Conservation (phyloP, 495 filamentous ascomycete species). For the Hyaloscypha variabilis region DNA sequence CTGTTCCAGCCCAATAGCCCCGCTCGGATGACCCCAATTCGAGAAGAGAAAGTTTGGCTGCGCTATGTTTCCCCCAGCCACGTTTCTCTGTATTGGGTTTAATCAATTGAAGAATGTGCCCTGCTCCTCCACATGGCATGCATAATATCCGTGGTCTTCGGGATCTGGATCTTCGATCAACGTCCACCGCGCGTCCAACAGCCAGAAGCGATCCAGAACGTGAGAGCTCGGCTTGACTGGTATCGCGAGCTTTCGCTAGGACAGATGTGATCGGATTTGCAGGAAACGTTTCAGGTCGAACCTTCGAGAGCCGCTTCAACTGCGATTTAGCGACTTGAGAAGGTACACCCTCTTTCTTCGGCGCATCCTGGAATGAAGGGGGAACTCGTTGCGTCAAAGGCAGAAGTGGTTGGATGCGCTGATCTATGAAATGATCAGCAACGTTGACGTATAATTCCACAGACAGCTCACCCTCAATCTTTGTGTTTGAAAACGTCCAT, state of each 20-base stretch:
- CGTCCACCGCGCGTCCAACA: constrained; percentile 11
- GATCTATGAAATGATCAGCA: constrained; percentile 13
- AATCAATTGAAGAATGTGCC: constrained; percentile 53
- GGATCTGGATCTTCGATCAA: constrained; percentile 7
- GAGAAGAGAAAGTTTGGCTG: constrained; percentile 41
- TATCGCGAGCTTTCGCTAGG: neutral
- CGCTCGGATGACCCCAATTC: constrained; percentile 42
- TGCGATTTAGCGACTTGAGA: constrained; percentile 11
- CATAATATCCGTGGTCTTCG: constrained; percentile 42
- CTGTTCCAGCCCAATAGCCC: constrained; percentile 57
- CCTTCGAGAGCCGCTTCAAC: constrained; percentile 26
- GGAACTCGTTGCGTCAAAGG: constrained; percentile 26
- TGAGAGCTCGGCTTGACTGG: neutral
- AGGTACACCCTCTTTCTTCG: neutral
- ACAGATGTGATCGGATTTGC: constrained; percentile 12
- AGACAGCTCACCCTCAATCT: constrained; percentile 12
- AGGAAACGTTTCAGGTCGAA: constrained; percentile 23
- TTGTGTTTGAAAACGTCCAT: constrained; percentile 55
- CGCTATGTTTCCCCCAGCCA: constrained; percentile 47
- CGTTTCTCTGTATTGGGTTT: constrained; percentile 43
- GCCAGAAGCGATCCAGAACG: constrained; percentile 20
- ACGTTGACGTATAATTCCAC: neutral
- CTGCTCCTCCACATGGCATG: constrained; percentile 49
- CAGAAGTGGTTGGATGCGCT: constrained; percentile 25
- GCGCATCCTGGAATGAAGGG: constrained; percentile 9